phyloP scores from a whole-genome alignment of 2,329 filamentous ascomycete genomes.

The Leptographium radiaticola region DNA sequence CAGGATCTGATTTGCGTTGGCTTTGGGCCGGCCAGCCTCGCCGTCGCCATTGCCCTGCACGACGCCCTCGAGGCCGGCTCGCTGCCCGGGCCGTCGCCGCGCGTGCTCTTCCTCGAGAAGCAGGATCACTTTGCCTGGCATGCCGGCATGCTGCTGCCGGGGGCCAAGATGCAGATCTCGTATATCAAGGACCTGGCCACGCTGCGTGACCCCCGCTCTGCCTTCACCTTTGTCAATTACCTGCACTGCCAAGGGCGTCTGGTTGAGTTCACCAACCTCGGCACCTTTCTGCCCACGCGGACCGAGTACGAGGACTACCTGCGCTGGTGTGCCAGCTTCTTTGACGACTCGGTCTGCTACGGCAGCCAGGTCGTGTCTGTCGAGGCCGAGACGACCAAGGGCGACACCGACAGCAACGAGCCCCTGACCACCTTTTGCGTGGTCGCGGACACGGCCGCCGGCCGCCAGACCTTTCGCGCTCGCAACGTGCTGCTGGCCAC shows the following conservation, averaged over 20 bases:
- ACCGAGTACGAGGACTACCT: constrained; percentile 94
- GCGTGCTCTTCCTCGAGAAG: constrained; percentile 78
- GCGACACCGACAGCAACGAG: constrained; percentile 26
- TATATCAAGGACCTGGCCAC: constrained; percentile 95
- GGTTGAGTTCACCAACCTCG: constrained; percentile 80
- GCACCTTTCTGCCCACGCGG: constrained; percentile 75
- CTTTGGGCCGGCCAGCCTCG: constrained; percentile 83
- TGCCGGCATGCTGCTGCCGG: constrained; percentile 85
- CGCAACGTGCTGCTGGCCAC: constrained; percentile 52
- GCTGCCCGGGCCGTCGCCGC: constrained; percentile 37
- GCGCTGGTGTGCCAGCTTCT: constrained; percentile 77
- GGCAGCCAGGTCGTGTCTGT: constrained; percentile 64
- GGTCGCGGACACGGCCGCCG: constrained; percentile 48
- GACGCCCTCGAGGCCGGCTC: constrained; percentile 52
- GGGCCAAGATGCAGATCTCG: constrained; percentile 93
- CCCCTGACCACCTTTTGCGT: constrained; percentile 55
- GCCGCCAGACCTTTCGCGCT: constrained; percentile 37
- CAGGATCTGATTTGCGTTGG: constrained; percentile 84
- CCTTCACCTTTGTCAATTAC: constrained; percentile 95
- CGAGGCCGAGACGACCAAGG: constrained; percentile 37
- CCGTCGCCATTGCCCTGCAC: constrained; percentile 79
- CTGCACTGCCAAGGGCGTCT: constrained; percentile 70
- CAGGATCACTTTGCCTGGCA: constrained; percentile 83
- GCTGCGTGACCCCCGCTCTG: constrained; percentile 70
- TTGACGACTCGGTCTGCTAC: constrained; percentile 62